Evolutionary conservation across 129 eudicot genomes (phyloP), one percentile per base, ranked within the genome.

Genomic region (Helianthus tuberosus): DNA sequence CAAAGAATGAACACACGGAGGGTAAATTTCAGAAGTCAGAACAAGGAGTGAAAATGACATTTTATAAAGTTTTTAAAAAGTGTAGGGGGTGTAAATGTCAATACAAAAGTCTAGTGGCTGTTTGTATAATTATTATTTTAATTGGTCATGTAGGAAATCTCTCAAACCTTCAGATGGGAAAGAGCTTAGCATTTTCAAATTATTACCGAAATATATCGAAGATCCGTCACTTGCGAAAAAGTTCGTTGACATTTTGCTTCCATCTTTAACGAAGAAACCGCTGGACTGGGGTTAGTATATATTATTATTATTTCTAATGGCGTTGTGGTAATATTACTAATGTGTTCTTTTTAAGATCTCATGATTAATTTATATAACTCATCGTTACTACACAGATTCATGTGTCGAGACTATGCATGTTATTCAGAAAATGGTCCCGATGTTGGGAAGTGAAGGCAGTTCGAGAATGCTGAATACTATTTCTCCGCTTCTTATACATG

Each of bases 201-300:
- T 93, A 67, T 64, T 93, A 55, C 78, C 93, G 8, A 83, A 79
- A 68, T 90, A 86, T 71, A 87, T 90, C 17, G 78, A 78, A 77
- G 88, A 90, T 79, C 81, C 90, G 75, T 66, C 72, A 43, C 68
- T 78, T 5, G 96, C 91, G 72, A 69, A 64, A 65, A 84, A 75
- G 57, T 88, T 93, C 52, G 82, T 93, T 79, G 98, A 90, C 76
- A 83, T 93, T 68, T 70, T 93, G 79, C 91, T 90, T 77, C 93
- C 93, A 9, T 84, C 90, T 68, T 81, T 91, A 36, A 52, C 84
- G 50, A 89, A 79, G 81, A 80, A 70, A 73, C 76, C 64, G 35
- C 81, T 66, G 49, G 76, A 83, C 68, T 75, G 83, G 68, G 96
- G 98, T 93, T 68, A 67, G 89, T 47, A 32, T 32, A 32, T 32